Percentiles rank a stretch among this genome's conserved stretches.
Conservation (phyloP, 1,284 basidiomycete genomes). For the Psilocybe mexicana region DNA sequence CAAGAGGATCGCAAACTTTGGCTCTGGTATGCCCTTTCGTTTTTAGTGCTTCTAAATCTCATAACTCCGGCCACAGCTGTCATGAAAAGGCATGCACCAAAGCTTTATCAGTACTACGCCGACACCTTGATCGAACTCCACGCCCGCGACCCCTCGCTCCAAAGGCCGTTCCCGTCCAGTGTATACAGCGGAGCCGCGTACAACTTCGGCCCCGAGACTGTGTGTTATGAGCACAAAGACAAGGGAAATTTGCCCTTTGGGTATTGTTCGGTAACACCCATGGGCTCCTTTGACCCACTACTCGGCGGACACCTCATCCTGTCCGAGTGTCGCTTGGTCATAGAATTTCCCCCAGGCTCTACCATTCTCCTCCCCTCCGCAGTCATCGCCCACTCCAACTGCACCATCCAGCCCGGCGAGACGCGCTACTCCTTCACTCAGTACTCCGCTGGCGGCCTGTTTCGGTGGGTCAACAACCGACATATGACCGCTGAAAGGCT, state of each 20-base stretch:
- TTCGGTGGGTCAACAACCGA: conserved; percentile 13
- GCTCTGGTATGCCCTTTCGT: neutral
- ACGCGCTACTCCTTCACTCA: conserved; percentile 11
- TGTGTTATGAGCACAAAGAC: neutral
- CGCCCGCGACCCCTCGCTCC: neutral
- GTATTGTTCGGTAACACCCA: conserved; percentile 3
- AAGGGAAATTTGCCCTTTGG: conserved; percentile 4
- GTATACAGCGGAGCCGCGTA: conserved; percentile 4
- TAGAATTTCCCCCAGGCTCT: neutral
- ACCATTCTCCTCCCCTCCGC: neutral
- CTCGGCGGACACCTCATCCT: conserved; percentile 6
- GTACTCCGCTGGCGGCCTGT: conserved; percentile 15
- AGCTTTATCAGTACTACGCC: conserved; percentile 6
- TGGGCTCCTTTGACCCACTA: neutral
- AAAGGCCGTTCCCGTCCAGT: neutral
- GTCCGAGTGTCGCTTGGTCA: neutral
- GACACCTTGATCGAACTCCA: neutral
- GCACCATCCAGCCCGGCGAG: neutral
- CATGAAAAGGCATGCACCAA: conserved; percentile 3
- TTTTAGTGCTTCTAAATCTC: neutral
- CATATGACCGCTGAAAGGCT: neutral
- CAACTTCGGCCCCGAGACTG: conserved; percentile 4
- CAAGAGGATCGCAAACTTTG: conserved; percentile 8
- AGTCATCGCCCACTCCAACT: conserved; percentile 6
- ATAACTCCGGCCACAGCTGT: neutral